Evolutionary conservation across 768 basidiomycete genomes (phyloP), one percentile per base, ranked within the genome.

Genomic region (Lyophyllum shimeji): DNA sequence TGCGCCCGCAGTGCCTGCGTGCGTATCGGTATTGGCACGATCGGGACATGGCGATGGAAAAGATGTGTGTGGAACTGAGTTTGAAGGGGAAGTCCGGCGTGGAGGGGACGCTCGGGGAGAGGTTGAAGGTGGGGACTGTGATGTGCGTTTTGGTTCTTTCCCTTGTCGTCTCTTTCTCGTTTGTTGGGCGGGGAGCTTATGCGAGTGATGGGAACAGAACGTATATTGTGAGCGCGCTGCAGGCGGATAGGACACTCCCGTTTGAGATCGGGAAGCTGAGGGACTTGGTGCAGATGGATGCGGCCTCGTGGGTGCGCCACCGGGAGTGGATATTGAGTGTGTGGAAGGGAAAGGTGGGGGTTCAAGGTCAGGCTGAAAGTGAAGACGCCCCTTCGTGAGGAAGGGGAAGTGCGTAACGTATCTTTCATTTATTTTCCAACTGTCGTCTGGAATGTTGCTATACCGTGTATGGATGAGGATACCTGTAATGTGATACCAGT

Each of bases 21-120:
- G 71, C 72, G n/a, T 72, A 74, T 50, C 63, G 66, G 23, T 58
- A 65, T 52, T 75, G 73, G 73, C 60, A 69, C 50, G 63, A 65
- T 15, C 59, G 57, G 13, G 58, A 60, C 9, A 63, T 72, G 54
- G 23, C 51, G 20, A 23, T 75, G n/a, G 65, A 72, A 11, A 60
- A 59, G 46, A 72, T 75, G 67, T 69, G 71, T 50, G 48, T 45
- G 2, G 64, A 64, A 23, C 59, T 75, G 50, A 62, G 64, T 17
- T 8, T 62, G 44, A 60, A 65, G 31, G 56, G 61, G 9, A 49
- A 52, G 25, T 53, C 34, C 7, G 46, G n/a, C 34, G 63, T 60
- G 33, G 56, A 61, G 43, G 61, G 61, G 23, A 6, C 27, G 13
- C 40, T 42, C 13, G 58, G 57, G 31, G 63, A 58, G 12, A 51